These are phyloP conservation scores for Rhododendron simsii DNA, from an alignment of 148 eudicot genomes.

Conservation along the genomic window DNA sequence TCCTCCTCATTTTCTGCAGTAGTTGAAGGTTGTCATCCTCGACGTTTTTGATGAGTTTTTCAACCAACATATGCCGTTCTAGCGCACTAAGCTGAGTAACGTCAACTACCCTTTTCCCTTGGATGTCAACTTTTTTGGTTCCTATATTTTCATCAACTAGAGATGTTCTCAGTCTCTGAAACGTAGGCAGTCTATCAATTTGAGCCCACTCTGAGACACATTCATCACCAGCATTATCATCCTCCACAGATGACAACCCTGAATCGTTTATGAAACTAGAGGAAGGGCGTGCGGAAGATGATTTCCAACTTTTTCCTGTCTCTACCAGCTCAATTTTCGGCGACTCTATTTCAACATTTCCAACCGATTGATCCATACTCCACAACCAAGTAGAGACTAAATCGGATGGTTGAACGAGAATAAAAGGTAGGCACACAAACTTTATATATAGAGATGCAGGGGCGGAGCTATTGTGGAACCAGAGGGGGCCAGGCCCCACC, in stretches of 20 bases:
- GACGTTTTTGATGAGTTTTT: slow-evolving; percentile 20
- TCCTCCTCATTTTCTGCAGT: neutral
- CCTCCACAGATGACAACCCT: slow-evolving; percentile 23
- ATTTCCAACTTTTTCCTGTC: slow-evolving; percentile 33
- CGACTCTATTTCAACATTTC: slow-evolving; percentile 34
- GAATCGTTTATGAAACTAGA: slow-evolving; percentile 39
- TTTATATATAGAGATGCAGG: neutral
- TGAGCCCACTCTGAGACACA: slow-evolving; percentile 45
- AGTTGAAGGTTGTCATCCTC: neutral
- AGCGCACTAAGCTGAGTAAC: neutral
- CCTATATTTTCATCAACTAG: slow-evolving; percentile 6
- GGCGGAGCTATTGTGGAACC: neutral
- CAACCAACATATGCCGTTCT: slow-evolving; percentile 41
- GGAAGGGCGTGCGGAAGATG: slow-evolving; percentile 26
- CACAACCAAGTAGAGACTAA: neutral
- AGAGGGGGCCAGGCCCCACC: no score
- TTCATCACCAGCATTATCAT: slow-evolving; percentile 35
- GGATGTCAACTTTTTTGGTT: slow-evolving; percentile 17
- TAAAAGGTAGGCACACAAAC: neutral
- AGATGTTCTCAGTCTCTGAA: neutral
- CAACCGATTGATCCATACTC: slow-evolving; percentile 36
- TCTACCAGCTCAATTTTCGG: slow-evolving; percentile 29
- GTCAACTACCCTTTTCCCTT: slow-evolving; percentile 9
- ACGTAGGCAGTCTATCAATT: slow-evolving; percentile 11
- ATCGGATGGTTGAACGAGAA: neutral